These are phyloP conservation scores for Conticribra guillardii DNA, from an alignment of 108 stramenopile species.

Conservation along the genomic window DNA sequence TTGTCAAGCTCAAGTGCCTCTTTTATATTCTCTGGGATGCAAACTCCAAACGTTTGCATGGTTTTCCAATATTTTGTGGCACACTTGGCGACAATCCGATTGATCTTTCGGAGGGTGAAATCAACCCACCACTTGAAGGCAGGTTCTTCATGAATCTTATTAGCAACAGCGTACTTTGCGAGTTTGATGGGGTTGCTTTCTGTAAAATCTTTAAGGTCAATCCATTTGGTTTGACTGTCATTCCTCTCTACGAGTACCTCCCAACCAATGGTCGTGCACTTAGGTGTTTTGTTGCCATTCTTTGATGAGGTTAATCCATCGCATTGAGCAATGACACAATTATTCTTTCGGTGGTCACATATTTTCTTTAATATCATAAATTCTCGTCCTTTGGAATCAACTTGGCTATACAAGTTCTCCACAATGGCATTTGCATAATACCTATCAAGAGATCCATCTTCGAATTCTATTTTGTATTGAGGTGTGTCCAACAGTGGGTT, in stretches of 20 bases:
- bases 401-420: conserved; percentile 15
- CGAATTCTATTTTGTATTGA: too few species aligned
- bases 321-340: neutral
- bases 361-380: conserved; percentile 7
- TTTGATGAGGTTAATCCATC: neutral
- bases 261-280: conserved; percentile 26
- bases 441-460: too few species aligned
- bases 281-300: conserved; percentile 2
- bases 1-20: conserved; percentile 28
- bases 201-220: conserved; percentile 26
- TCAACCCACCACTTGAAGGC: conserved; percentile 57
- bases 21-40: conserved; percentile 23
- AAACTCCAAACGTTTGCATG: conserved; percentile 41
- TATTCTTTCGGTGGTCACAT: conserved; percentile 7
- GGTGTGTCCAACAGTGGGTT: neutral
- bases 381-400: conserved; percentile 10
- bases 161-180: conserved; percentile 37
- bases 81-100: conserved; percentile 35
- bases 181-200: conserved; percentile 41
- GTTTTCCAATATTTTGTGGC: conserved; percentile 53
- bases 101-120: conserved; percentile 8
- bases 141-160: conserved; percentile 30
- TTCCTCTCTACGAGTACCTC: conserved; percentile 7
- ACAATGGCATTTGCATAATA: conserved; percentile 3
- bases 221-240: conserved; percentile 12